A percentile compares a stretch with the other conserved stretches of the same genome.
Conservation (phyloP, 106 monocot genomes). For the Allium cepa region DNA sequence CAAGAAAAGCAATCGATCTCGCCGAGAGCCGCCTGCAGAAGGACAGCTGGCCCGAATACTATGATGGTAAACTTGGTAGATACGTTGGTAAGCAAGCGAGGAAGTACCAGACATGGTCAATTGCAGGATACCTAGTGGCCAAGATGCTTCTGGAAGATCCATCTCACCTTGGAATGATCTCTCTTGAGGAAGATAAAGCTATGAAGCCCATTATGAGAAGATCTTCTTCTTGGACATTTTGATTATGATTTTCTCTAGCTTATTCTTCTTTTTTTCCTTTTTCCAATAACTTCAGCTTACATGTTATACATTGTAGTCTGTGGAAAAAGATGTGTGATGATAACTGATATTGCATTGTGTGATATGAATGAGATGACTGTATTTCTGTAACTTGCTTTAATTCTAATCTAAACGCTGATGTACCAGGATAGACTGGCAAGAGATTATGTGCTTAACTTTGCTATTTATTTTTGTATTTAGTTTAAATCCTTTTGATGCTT, state of each 20-base stretch:
- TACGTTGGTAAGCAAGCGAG: conserved; percentile 79
- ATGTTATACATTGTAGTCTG: no score
- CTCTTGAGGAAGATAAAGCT: conserved; percentile 63
- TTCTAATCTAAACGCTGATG: no score
- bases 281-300: no score
- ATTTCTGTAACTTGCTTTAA: no score
- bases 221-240: conserved; percentile 55
- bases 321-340: no score
- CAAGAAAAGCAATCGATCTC: conserved; percentile 58
- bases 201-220: conserved; percentile 66
- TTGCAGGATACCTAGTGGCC: conserved; percentile 76
- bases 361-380: no score
- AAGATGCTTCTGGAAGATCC: conserved; percentile 92
- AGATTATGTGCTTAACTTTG: no score
- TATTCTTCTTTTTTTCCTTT: not conserved
- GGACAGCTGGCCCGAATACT: conserved; percentile 84
- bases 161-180: conserved; percentile 79
- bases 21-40: conserved; percentile 49
- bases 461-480: no score
- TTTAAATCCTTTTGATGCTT: no score
- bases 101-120: conserved; percentile 87
- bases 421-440: no score
- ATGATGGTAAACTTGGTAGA: conserved; percentile 76
- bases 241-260: not conserved
- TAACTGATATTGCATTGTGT: no score